These are phyloP conservation scores for Tricharina praecox DNA, from an alignment of 495 filamentous ascomycete genomes.

Conservation along the genomic window DNA sequence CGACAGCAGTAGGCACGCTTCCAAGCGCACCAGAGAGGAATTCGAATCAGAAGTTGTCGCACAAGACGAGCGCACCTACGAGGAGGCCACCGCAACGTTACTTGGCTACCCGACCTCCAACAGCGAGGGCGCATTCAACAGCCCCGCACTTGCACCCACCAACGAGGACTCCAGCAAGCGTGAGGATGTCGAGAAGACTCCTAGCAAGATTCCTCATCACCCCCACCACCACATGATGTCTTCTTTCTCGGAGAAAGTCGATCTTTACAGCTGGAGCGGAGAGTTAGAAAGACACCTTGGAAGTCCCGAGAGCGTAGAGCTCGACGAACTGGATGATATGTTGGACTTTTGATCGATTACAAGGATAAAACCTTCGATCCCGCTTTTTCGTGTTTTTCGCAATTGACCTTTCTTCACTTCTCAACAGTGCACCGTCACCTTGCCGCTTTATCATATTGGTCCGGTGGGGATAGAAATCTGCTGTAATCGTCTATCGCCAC, in stretches of 20 bases:
- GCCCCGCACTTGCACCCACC: constrained; percentile 13
- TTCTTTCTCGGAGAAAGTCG: constrained; percentile 36
- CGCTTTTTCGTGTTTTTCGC: neutral
- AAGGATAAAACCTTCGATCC: neutral
- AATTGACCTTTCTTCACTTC: neutral
- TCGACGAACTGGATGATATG: constrained; percentile 85
- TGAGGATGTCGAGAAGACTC: constrained; percentile 17
- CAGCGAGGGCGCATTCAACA: constrained; percentile 26
- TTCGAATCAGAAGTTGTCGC: constrained; percentile 30
- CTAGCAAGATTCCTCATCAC: constrained; percentile 30
- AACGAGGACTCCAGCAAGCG: constrained; percentile 10
- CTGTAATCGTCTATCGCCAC: constrained; percentile 11
- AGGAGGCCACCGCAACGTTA: constrained; percentile 35
- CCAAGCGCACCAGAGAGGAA: constrained; percentile 26
- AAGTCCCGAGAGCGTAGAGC: constrained; percentile 74
- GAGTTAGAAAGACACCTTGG: constrained; percentile 47
- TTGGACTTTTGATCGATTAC: constrained; percentile 44
- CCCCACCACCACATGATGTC: constrained; percentile 32
- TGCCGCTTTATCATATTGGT: no score
- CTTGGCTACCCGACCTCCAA: constrained; percentile 28
- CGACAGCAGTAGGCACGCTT: constrained; percentile 36
- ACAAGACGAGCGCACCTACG: constrained; percentile 33
- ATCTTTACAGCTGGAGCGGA: constrained; percentile 36
- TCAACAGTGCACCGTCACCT: no score
- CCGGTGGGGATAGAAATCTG: neutral